Conservation (phyloP, 257 asterid genomes). For the Anisodus acutangulus region DNA sequence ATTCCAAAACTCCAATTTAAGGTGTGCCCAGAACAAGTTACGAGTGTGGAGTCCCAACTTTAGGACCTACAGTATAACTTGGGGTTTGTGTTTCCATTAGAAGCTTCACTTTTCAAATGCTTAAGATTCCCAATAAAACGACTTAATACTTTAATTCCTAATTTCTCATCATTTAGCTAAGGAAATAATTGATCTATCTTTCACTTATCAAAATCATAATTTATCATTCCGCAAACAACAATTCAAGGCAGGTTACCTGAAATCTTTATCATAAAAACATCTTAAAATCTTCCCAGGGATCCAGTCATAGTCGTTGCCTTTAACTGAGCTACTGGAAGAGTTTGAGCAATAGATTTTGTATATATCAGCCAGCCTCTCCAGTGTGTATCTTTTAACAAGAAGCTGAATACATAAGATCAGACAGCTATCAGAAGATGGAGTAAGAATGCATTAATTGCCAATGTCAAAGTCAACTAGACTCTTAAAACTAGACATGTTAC, state of each 20-base stretch:
- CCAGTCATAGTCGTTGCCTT: slow-evolving; percentile 75
- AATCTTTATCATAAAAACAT: slow-evolving; percentile 97
- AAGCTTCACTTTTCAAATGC: background rate
- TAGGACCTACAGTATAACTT: slow-evolving; percentile 26
- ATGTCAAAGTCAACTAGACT: slow-evolving; percentile 24
- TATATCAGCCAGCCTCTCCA: slow-evolving; percentile 93
- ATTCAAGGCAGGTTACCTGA: slow-evolving; percentile 61
- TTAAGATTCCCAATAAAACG: slow-evolving; percentile 3
- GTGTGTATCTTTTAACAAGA: slow-evolving; percentile 79
- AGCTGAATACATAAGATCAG: slow-evolving; percentile 53
- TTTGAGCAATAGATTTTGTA: slow-evolving; percentile 70
- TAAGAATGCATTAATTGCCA: slow-evolving; percentile 29
- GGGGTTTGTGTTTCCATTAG: slow-evolving; percentile 4
- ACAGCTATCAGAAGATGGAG: slow-evolving; percentile 30
- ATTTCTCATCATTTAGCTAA: background rate
- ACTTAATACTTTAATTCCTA: background rate
- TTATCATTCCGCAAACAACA: slow-evolving; percentile 27
- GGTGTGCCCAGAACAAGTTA: background rate
- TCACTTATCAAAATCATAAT: slow-evolving; percentile 24
- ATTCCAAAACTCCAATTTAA: slow-evolving; percentile 18
- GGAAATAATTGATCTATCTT: slow-evolving; percentile 10
- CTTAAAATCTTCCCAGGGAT: slow-evolving; percentile 88
- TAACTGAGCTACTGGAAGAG: slow-evolving; percentile 44
- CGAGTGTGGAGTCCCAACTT: background rate
- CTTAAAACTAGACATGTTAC: slow-evolving; percentile 32